A percentile compares a stretch with the other conserved stretches of the same genome.
phyloP scores from a whole-genome alignment of 345 rosid genomes.

The Syzygium jambos region DNA sequence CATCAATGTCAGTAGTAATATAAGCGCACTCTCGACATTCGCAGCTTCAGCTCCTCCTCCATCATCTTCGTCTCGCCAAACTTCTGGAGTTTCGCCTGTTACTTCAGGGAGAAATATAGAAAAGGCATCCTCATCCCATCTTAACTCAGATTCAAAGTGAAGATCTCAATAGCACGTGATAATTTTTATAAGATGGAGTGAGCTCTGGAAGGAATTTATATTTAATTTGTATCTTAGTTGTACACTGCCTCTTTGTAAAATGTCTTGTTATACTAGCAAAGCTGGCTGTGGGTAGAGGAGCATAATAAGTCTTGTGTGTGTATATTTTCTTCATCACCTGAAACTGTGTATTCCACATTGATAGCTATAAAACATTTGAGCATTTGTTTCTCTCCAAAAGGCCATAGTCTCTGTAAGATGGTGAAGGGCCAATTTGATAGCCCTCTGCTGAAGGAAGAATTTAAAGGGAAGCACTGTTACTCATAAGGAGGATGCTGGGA shows the following conservation, averaged over 20 bases:
- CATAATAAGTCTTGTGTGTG: background rate
- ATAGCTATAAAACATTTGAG: background rate
- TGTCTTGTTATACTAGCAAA: background rate
- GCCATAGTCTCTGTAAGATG: background rate
- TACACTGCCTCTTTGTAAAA: background rate
- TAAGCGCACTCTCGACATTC: constrained; percentile 28
- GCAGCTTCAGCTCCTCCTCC: constrained; percentile 32
- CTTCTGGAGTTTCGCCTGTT: constrained; percentile 27
- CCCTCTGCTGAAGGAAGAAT: background rate
- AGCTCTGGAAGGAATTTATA: background rate
- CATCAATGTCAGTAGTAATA: constrained; percentile 23
- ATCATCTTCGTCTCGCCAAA: constrained; percentile 37
- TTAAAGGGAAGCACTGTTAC: background rate
- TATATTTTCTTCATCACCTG: background rate
- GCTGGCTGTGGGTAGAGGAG: background rate
- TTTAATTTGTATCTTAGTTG: background rate
- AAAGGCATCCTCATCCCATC: constrained; percentile 24
- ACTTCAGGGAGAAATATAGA: constrained; percentile 24
- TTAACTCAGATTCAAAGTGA: constrained; percentile 11
- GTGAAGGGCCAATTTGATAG: background rate
- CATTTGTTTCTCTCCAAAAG: background rate
- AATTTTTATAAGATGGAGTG: background rate
- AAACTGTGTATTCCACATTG: background rate
- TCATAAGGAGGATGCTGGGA: background rate
- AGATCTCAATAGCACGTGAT: background rate